Evolutionary conservation across 306 rosid genomes (phyloP).

Genomic region (Vigna reflexopilosa): DNA sequence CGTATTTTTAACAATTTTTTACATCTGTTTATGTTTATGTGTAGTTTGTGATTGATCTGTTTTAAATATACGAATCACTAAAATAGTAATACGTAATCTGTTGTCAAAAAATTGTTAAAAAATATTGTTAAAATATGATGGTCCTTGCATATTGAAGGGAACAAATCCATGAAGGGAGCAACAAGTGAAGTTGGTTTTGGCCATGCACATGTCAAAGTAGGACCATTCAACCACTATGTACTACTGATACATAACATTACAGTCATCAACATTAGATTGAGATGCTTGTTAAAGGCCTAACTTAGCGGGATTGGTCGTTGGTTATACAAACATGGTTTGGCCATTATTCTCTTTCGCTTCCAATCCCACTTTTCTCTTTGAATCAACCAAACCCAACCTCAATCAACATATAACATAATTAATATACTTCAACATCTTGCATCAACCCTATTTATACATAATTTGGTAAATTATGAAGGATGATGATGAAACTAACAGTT

Average conservation of each 20-base stretch:
- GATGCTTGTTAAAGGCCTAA: constrained; percentile 22
- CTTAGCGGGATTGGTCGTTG: constrained; percentile 11
- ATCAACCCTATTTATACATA: not conserved
- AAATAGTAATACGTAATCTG: no score
- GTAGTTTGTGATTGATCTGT: no score
- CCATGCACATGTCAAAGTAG: constrained; percentile 39
- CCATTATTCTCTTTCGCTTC: constrained; percentile 12
- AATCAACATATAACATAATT: constrained; percentile 28
- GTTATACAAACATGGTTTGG: constrained; percentile 40
- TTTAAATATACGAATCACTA: no score
- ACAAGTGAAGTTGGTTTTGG: constrained; percentile 33
- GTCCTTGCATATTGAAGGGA: not conserved
- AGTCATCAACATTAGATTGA: constrained; percentile 15
- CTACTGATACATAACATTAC: constrained; percentile 3
- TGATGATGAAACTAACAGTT: not conserved
- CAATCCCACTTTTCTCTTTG: constrained; percentile 10
- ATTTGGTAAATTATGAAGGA: not conserved
- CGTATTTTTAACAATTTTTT: no score
- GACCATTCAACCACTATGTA: constrained; percentile 36
- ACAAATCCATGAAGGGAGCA: constrained; percentile 26
- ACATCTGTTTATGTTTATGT: no score
- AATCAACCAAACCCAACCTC: not conserved
- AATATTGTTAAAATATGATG: no score
- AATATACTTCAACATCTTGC: no score
- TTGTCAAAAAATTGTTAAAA: no score